A percentile compares a stretch with the other conserved stretches of the same genome.
phyloP scores from a whole-genome alignment of 2,329 filamentous ascomycete species.

The Diaporthe caulivora region DNA sequence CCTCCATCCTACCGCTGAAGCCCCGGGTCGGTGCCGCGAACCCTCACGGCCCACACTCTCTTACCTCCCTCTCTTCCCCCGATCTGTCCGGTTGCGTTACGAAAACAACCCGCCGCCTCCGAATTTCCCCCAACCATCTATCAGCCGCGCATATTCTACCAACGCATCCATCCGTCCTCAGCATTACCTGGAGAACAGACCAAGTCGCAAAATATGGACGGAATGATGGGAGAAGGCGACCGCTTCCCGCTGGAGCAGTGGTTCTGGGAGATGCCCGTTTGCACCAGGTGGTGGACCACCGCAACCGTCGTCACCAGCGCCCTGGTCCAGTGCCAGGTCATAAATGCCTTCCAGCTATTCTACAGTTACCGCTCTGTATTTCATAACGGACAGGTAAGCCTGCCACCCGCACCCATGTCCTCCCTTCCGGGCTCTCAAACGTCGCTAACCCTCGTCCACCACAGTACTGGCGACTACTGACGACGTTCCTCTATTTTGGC shows the following conservation, averaged over 20 bases:
- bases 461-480: conserved; percentile 96
- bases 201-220: conserved; percentile 59
- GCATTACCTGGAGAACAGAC: neutral
- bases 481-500: conserved; percentile 97
- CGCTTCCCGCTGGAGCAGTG: conserved; percentile 90
- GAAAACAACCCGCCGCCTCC: conserved; percentile 7
- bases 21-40: conserved; percentile 14
- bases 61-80: conserved; percentile 4
- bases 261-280: conserved; percentile 99
- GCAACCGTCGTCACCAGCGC: conserved; percentile 89
- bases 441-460: conserved; percentile 32
- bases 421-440: neutral
- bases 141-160: conserved; percentile 3
- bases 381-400: conserved; percentile 85
- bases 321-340: conserved; percentile 91
- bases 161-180: conserved; percentile 6
- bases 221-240: conserved; percentile 69
- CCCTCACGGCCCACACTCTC: conserved; percentile 11
- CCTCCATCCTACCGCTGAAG: neutral
- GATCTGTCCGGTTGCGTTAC: conserved; percentile 15
- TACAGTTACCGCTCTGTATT: conserved; percentile 96
- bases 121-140: neutral
- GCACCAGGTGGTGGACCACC: conserved; percentile 96
- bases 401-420: neutral
- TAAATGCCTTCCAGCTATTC: conserved; percentile 95